phyloP scores from a whole-genome alignment of 2,329 filamentous ascomycete genomes.

The Beauveria rudraprayagi region DNA sequence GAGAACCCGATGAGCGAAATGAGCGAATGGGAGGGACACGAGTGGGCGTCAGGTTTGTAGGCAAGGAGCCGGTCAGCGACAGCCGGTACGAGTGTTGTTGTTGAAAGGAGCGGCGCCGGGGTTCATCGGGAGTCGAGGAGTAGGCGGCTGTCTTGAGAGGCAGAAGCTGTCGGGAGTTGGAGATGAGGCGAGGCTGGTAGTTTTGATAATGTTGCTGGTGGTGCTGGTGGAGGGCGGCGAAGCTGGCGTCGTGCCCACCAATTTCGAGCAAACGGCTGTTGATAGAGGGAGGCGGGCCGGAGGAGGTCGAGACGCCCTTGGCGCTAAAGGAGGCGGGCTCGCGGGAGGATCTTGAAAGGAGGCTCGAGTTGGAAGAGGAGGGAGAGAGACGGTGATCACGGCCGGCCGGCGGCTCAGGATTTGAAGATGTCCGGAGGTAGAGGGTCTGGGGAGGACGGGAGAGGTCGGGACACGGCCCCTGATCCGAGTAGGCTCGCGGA shows the following conservation, averaged over 20 bases:
- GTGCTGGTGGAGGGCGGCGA: conserved; percentile 16
- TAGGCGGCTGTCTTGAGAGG: conserved; percentile 34
- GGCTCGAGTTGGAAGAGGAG: conserved; percentile 18
- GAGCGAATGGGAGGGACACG: conserved; percentile 47
- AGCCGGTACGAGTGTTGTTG: conserved; percentile 42
- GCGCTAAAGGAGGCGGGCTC: conserved; percentile 31
- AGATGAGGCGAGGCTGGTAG: conserved; percentile 1
- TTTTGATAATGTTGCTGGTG: conserved; percentile 17
- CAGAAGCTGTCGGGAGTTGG: conserved; percentile 39
- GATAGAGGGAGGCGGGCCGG: conserved; percentile 24
- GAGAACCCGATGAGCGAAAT: conserved; percentile 49
- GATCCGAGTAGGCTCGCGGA: conserved; percentile 10
- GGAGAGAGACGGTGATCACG: conserved; percentile 1
- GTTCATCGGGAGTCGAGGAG: conserved; percentile 40
- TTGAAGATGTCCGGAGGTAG: conserved; percentile 27
- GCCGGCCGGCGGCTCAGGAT: conserved; percentile 22
- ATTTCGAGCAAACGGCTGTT: conserved; percentile 26
- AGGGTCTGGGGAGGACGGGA: conserved; percentile 16
- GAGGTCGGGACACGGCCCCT: conserved; percentile 13
- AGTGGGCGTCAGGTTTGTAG: conserved; percentile 25
- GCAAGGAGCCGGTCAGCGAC: conserved; percentile 26
- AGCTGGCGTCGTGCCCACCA: conserved; percentile 21
- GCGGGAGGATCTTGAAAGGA: conserved; percentile 29
- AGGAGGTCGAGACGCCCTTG: conserved; percentile 25
- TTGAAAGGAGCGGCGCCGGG: conserved; percentile 29